Percentiles rank a stretch among this genome's conserved stretches.
Conservation (phyloP, 768 basidiomycete species). For the Leccinum sublutescens region DNA sequence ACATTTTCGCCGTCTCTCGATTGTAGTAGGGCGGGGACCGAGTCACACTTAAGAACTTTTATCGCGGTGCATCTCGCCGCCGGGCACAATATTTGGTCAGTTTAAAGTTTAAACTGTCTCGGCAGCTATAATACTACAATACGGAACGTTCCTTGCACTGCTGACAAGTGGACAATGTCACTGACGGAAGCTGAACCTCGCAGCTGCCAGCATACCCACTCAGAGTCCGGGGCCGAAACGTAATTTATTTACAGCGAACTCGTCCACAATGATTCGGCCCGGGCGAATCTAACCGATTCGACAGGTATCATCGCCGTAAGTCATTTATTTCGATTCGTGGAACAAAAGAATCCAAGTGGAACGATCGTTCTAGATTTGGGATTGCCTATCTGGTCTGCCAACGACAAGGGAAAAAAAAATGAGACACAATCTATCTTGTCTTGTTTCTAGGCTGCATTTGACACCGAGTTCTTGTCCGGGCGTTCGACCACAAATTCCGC, state of each 20-base stretch:
- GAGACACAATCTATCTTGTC: constrained; percentile 16
- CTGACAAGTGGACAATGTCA: too few species aligned
- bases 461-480: neutral
- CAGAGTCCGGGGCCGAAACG: neutral
- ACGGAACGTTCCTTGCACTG: too few species aligned
- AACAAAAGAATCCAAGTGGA: constrained; percentile 5
- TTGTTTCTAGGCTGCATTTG: neutral
- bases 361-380: neutral
- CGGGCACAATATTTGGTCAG: too few species aligned
- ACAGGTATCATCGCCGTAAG: neutral
- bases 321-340: neutral
- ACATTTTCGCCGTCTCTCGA: too few species aligned
- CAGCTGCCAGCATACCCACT: neutral
- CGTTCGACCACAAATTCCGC: constrained; percentile 1
- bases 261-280: too few species aligned
- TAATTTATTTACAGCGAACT: too few species aligned
- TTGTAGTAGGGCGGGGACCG: too few species aligned
- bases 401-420: constrained; percentile 10
- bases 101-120: too few species aligned
- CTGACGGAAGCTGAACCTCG: too few species aligned
- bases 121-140: too few species aligned
- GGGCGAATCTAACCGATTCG: neutral
- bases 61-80: too few species aligned
- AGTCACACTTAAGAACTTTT: too few species aligned
- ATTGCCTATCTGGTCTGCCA: neutral